Base-by-base conservation (phyloP, 164 flowering plant genomes). In the Paratinospora sagittata region DNA sequence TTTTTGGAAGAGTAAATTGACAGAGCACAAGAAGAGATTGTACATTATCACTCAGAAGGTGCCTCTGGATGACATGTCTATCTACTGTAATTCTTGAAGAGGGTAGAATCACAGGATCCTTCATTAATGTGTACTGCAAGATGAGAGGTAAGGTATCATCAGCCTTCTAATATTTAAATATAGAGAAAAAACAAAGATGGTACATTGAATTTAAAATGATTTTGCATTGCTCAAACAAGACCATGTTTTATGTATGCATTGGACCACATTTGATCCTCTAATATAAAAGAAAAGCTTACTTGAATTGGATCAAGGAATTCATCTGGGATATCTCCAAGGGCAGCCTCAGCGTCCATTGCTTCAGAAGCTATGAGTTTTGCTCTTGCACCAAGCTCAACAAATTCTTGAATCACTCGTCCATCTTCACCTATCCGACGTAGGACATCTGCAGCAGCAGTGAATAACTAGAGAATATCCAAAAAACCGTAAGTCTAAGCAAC, bases 301-400 rank as follows among this genome's bases (percentile, higher is more conserved):
- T 96, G 99, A 82, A 96, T 96, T 66, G 99, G 99, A 74, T 96
- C 99, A 64, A 96, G 90, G 86, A 92, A 96, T 80, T 96, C 99
- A 52, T 96, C 99, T 0, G 98, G 99, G 75, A 96, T 89, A 37
- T 96, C 99, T 67, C 99, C 99, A 47, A 96, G 94, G 58, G 86
- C 81, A 70, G 91, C 96, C 77, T 96, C 99, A 49, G 88, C 80
- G 30, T 96, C 99, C 95, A 89, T 83, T 37, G 97, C 97, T 78
- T 90, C 96, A 27, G 89, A 79, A 67, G 97, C 99, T 70, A 97
- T 97, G 72, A 77, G 80, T 79, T 88, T 90, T 41, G 96, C 95
- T 79, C 87, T 96, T 66, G 68, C 73, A 65, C 99, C 98, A 65
- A 96, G 91, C 71, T 89, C 90, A 61, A 89, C 65, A 78, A 96